Evolutionary conservation across 495 filamentous ascomycete species (phyloP), one percentile per base, ranked within the genome.

Genomic region (Aspergillus funiculosus): DNA sequence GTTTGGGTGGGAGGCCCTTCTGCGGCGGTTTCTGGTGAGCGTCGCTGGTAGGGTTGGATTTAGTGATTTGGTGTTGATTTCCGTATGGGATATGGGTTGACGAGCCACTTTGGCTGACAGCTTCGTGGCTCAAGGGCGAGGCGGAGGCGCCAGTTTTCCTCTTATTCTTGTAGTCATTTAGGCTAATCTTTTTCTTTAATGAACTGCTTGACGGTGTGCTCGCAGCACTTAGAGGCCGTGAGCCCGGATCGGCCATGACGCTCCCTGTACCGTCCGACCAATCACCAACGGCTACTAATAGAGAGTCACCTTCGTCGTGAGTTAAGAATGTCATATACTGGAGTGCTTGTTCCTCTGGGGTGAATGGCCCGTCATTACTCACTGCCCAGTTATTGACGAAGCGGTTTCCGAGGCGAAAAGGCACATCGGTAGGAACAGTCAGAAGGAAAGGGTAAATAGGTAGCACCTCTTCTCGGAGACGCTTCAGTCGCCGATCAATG

Each of bases 291-390:
- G 71, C 66, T 32, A 64, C 58, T 34, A 76, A 53, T 38, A 78
- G 53, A 2, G 69, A 70, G 48, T 77, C 71, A 24, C 58, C 59
- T 45, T 69, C 57, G 57, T 68, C 60, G 45, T 75, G 69, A n/a
- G 67, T 64, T 45, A 73, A 54, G 46, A 76, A 78, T 29, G 73
- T 78, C 65, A 74, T 68, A 41, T 76, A 78, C 43, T 78, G 74
- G 42, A 78, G 63, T 55, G 71, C 61, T 39, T 76, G 65, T 59
- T 78, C 74, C 38, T 74, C 64, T 21, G 54, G 51, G 21, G 53
- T 52, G 45, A 78, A 78, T 13, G 67, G 72, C 7, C 67, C 67
- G 39, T 69, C 64, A 59, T 65, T 58, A 51, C 70, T 63, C 55
- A 73, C 63, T 45, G 70, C 68, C 74, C 74, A 78, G 53, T 74